Conservation (phyloP, 2,329 filamentous ascomycete genomes). For the Colletotrichum nymphaeae region DNA sequence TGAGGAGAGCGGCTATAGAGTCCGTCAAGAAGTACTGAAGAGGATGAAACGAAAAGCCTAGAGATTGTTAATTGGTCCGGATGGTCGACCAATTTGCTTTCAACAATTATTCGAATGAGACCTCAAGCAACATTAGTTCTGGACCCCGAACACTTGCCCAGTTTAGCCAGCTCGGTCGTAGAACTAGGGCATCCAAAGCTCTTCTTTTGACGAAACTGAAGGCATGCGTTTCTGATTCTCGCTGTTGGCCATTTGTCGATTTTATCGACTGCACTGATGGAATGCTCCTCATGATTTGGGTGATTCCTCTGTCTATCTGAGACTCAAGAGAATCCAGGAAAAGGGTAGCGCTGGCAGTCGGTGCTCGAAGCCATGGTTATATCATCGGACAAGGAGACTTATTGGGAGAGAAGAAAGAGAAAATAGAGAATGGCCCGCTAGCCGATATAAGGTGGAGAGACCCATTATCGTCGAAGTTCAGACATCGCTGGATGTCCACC, state of each 20-base stretch:
- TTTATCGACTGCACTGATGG: neutral
- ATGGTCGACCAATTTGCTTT: neutral
- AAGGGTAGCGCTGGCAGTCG: neutral
- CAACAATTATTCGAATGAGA: neutral
- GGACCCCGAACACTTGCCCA: neutral
- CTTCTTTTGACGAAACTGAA: neutral
- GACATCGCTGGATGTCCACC: neutral
- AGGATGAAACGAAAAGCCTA: neutral
- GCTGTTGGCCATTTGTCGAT: neutral
- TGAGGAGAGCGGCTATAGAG: neutral
- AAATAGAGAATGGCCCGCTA: neutral
- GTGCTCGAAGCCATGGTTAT: neutral
- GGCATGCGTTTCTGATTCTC: neutral
- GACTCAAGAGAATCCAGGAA: neutral
- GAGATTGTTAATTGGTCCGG: neutral
- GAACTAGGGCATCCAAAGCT: neutral
- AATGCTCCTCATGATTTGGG: neutral
- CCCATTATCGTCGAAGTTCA: neutral
- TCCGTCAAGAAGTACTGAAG: rapidly evolving
- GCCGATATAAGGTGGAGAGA: too few relatives aligned
- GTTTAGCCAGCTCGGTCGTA: neutral
- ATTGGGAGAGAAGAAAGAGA: neutral
- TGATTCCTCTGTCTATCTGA: neutral
- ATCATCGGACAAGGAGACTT: neutral
- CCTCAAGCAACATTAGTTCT: neutral